A percentile compares a stretch with the other conserved stretches of the same genome.
Conservation (phyloP, 164 flowering plant genomes). For the Sedum album region DNA sequence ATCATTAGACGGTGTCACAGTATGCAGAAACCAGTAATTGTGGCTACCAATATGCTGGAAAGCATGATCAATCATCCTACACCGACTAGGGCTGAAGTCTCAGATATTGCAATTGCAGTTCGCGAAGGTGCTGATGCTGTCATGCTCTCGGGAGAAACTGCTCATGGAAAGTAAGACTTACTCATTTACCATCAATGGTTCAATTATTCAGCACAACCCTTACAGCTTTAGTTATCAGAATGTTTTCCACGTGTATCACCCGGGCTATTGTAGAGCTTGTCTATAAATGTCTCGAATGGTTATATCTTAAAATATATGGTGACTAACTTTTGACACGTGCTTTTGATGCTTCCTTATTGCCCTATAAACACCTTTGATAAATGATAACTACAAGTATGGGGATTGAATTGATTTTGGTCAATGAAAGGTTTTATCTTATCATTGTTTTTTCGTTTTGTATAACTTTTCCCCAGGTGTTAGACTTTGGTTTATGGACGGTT, state of each 20-base stretch:
- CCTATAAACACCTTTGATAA: too few species aligned
- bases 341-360: too few species aligned
- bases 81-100: constrained; percentile 97
- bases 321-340: too few species aligned
- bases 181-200: background rate
- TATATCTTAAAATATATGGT: too few species aligned
- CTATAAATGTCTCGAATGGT: too few species aligned
- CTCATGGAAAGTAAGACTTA: constrained; percentile 91
- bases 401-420: too few species aligned
- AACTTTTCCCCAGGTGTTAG: background rate
- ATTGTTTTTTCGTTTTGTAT: background rate
- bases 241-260: background rate
- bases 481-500: background rate
- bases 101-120: constrained; percentile 97
- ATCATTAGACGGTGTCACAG: constrained; percentile 70
- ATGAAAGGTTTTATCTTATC: background rate
- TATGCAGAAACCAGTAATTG: constrained; percentile 93
- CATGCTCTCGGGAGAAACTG: constrained; percentile 99
- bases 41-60: constrained; percentile 99
- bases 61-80: constrained; percentile 98
- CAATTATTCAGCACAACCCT: background rate
- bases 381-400: too few species aligned
- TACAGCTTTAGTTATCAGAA: background rate
- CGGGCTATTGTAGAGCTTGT: too few species aligned
- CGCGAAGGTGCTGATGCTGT: constrained; percentile 94